Conservation (phyloP, 495 filamentous ascomycete species). For the Elasticomyces elasticus region DNA sequence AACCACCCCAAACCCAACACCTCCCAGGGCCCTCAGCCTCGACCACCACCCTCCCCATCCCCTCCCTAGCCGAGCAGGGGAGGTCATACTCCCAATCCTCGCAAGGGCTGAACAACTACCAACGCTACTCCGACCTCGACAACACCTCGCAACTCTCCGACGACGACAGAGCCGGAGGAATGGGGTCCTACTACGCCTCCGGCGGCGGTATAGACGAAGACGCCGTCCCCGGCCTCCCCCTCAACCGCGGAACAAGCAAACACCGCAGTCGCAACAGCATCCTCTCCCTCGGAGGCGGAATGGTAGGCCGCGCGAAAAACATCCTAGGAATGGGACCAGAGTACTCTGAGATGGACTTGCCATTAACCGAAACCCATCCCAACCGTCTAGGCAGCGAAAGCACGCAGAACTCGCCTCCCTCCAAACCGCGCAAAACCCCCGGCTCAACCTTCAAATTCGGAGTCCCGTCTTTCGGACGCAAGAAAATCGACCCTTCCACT, state of each 20-base stretch:
- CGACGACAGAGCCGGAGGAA: constrained; percentile 21
- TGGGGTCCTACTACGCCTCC: constrained; percentile 46
- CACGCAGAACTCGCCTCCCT: constrained; percentile 35
- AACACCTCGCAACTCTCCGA: constrained; percentile 43
- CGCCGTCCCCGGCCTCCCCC: constrained; percentile 37
- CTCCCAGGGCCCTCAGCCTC: constrained; percentile 51
- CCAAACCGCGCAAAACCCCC: constrained; percentile 9
- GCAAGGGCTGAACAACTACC: constrained; percentile 74
- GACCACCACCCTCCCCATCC: constrained; percentile 41
- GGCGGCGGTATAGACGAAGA: constrained; percentile 52
- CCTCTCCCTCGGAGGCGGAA: constrained; percentile 71
- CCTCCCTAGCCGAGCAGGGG: too few relatives aligned
- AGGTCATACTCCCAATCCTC: constrained; percentile 89
- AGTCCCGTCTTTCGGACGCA: constrained; percentile 52
- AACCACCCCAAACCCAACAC: too few relatives aligned
- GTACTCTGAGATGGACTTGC: constrained; percentile 97
- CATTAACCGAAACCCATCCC: constrained; percentile 68
- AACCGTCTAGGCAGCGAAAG: constrained; percentile 35
- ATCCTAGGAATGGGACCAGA: constrained; percentile 85
- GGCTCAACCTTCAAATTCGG: constrained; percentile 74
- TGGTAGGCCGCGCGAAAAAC: constrained; percentile 77
- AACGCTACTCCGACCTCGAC: constrained; percentile 78
- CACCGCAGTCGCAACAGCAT: constrained; percentile 76
- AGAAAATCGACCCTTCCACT: constrained; percentile 78
- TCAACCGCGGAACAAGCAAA: constrained; percentile 38